A percentile compares a stretch with the other conserved stretches of the same genome.
phyloP scores from a whole-genome alignment of 1,284 basidiomycete genomes.

The Blastosporella zonata region DNA sequence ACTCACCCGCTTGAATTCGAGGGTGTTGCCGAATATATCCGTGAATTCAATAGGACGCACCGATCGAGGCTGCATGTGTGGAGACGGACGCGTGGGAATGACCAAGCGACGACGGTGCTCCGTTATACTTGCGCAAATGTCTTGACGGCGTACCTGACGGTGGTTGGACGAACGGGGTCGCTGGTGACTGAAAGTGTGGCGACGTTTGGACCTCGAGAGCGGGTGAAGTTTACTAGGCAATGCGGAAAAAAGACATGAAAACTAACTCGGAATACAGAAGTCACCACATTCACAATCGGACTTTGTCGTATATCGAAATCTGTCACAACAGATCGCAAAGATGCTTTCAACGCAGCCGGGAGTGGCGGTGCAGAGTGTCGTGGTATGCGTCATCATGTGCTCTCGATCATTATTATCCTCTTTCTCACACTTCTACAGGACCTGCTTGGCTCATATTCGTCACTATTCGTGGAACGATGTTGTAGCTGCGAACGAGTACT shows the following conservation, averaged over 20 bases:
- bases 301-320: conserved; percentile 56
- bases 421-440: conserved; percentile 30
- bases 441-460: conserved; percentile 51
- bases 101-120: conserved; percentile 39
- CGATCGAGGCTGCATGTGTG: conserved; percentile 47
- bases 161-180: conserved; percentile 34
- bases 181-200: conserved; percentile 58
- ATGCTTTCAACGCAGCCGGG: conserved; percentile 53
- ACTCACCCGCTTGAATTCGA: conserved; percentile 38
- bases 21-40: conserved; percentile 47
- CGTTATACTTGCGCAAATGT: conserved; percentile 61
- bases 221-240: conserved; percentile 37
- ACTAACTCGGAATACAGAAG: conserved; percentile 40
- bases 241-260: background rate
- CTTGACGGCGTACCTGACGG: conserved; percentile 53
- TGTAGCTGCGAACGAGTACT: conserved; percentile 57
- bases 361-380: conserved; percentile 42
- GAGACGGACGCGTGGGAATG: conserved; percentile 34
- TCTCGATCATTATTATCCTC: background rate
- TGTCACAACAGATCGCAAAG: conserved; percentile 62
- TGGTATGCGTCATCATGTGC: conserved; percentile 16
- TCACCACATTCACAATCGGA: conserved; percentile 65
- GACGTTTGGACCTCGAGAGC: conserved; percentile 66
- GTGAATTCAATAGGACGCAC: conserved; percentile 46
- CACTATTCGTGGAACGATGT: conserved; percentile 60